phyloP scores from a whole-genome alignment of 2,329 filamentous ascomycete species.

The Calycina herbarum region DNA sequence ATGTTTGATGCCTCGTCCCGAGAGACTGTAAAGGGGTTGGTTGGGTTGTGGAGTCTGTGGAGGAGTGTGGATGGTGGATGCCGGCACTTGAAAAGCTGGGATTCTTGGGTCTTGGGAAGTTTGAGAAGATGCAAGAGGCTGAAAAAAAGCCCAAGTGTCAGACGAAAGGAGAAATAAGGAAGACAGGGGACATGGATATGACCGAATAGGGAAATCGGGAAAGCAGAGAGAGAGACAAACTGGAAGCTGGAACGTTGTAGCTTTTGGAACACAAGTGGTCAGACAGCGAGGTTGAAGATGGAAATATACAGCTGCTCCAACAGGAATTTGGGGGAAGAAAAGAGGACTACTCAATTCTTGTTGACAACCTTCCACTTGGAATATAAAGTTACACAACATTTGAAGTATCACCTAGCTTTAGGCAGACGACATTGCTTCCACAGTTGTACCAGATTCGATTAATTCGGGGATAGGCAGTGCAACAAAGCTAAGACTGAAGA shows the following conservation, averaged over 20 bases:
- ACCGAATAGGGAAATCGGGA: not conserved
- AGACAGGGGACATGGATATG: not conserved
- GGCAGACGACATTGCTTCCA: not conserved
- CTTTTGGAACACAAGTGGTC: not conserved
- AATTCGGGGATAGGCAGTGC: not conserved
- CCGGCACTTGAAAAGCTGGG: constrained; percentile 8
- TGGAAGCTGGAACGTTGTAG: not conserved
- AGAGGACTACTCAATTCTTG: not conserved
- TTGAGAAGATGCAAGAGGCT: constrained; percentile 3
- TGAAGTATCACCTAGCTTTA: not conserved
- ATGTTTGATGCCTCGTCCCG: constrained; percentile 4
- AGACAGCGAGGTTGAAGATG: not conserved
- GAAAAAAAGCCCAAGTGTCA: not conserved
- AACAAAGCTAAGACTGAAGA: not conserved
- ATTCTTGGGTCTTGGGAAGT: not conserved
- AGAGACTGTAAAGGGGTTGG: not conserved
- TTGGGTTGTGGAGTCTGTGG: not conserved
- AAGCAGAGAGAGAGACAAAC: not conserved
- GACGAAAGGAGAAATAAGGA: constrained; percentile 3
- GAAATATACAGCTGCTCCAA: not conserved
- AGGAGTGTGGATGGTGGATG: constrained; percentile 7
- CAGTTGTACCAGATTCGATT: not conserved
- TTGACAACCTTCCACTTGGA: not conserved
- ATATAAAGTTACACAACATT: not conserved
- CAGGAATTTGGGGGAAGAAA: not conserved